These are phyloP conservation scores for Cercospora sesami DNA, from an alignment of 2,329 filamentous ascomycete species.

Conservation along the genomic window DNA sequence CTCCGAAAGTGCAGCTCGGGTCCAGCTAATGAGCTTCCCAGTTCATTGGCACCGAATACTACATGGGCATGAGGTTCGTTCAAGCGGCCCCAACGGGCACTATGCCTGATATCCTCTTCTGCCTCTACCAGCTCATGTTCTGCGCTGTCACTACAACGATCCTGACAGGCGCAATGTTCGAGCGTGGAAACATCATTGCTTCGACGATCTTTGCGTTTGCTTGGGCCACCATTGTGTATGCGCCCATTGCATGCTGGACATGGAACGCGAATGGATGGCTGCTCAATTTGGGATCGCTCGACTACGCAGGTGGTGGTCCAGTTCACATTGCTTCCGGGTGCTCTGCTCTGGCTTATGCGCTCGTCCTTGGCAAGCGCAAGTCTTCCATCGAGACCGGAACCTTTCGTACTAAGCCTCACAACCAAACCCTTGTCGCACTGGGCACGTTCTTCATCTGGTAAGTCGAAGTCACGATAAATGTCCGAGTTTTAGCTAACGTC, in stretches of 20 bases:
- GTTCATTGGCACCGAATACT: conserved; percentile 64
- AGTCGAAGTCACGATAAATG: conserved; percentile 61
- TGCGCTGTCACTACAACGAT: conserved; percentile 63
- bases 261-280: conserved; percentile 68
- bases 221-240: conserved; percentile 67
- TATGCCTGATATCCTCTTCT: conserved; percentile 56
- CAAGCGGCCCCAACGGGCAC: conserved; percentile 56
- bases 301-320: conserved; percentile 63
- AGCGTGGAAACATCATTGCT: conserved; percentile 62
- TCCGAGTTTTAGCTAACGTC: conserved; percentile 29
- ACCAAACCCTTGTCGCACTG: conserved; percentile 62
- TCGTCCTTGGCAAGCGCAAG: conserved; percentile 63
- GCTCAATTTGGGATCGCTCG: conserved; percentile 59
- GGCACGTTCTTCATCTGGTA: conserved; percentile 68
- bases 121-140: conserved; percentile 65
- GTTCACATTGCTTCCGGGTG: conserved; percentile 65
- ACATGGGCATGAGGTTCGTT: conserved; percentile 63
- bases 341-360: conserved; percentile 62
- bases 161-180: conserved; percentile 64
- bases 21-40: conserved; percentile 51
- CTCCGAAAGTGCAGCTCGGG: not conserved
- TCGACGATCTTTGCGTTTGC: conserved; percentile 65
- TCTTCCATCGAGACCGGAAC: conserved; percentile 47
- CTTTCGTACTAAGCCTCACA: conserved; percentile 58
- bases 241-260: conserved; percentile 63